Conservation (phyloP, 345 rosid species). For the Eucalyptus marginata region DNA sequence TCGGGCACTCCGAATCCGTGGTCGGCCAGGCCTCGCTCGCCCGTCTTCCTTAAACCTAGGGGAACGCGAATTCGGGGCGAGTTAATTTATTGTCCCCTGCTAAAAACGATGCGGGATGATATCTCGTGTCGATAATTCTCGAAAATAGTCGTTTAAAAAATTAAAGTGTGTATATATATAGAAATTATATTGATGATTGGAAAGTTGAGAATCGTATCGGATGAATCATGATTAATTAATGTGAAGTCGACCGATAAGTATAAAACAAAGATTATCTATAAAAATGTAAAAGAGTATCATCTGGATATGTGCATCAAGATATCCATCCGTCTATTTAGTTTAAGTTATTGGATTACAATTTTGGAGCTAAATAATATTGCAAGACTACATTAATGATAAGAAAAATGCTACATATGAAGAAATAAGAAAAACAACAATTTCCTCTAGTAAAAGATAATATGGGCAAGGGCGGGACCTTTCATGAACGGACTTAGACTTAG, state of each 20-base stretch:
- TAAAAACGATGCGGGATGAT: background rate
- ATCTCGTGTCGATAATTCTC: background rate
- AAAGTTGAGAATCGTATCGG: rapidly evolving
- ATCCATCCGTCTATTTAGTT: no score
- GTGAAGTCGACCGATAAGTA: no score
- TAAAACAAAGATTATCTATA: no score
- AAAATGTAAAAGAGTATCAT: background rate
- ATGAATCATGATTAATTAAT: no score
- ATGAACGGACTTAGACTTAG: no score
- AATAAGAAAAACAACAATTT: background rate
- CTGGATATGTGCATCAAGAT: rapidly evolving
- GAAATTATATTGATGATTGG: no score
- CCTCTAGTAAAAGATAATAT: rapidly evolving
- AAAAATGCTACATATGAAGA: background rate
- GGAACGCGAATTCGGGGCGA: background rate
- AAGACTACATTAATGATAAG: background rate
- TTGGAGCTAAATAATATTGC: background rate
- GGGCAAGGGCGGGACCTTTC: rapidly evolving
- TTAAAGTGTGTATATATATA: background rate
- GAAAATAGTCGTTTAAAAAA: background rate
- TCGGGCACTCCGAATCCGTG: background rate
- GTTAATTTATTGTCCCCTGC: background rate
- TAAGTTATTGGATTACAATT: background rate
- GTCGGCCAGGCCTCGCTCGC: background rate
- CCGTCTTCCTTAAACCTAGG: background rate